Evolutionary conservation across 2,329 filamentous ascomycete genomes (phyloP), one percentile per base, ranked within the genome.

Genomic region (Cytospora mali): DNA sequence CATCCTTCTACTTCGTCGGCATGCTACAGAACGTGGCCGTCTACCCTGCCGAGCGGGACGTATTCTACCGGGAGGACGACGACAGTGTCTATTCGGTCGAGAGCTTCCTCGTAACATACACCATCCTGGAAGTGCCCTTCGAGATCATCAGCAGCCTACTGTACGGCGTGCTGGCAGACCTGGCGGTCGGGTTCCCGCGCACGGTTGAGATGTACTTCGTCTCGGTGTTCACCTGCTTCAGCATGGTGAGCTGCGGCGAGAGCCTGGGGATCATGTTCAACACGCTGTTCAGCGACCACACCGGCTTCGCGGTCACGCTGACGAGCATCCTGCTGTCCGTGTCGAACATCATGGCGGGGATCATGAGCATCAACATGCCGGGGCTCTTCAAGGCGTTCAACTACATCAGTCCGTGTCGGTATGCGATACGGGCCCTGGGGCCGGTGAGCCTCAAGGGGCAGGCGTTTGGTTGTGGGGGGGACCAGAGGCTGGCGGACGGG

Each of bases 1-100:
- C 86, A 1, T 87, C 89, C 0, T 84, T 91, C 39, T 90, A 90
- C 73, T 90, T 90, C 68, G 84, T 91, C 2, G 90, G 90, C 29
- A 92, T 93, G 89, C 80, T 93, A 14, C 89, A 93, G 72, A 92
- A 92, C 69, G 87, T 92, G 4, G 88, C 89, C 3, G 81, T 91
- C 9, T 92, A 92, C 70, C 90, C 90, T 0, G 78, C 78, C 48
- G 90, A 92, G 70, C 81, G 88, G 4, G 88, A 91, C 62, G 89
- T 92, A 0, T 93, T 92, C 72, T 91, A 92, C 70, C 84, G 88
- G 67, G 90, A 93, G 75, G 84, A 90, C 68, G 88, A 88, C 64
- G 90, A 93, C 72, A 83, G 84, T 7, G 86, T 89, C 2, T 93
- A 93, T 71, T 80, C 85, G 4, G 84, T 88, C 1, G 87, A 90